Base-by-base conservation (phyloP, 192 early-diverging fungal species). In the Backusella tuberculispora region DNA sequence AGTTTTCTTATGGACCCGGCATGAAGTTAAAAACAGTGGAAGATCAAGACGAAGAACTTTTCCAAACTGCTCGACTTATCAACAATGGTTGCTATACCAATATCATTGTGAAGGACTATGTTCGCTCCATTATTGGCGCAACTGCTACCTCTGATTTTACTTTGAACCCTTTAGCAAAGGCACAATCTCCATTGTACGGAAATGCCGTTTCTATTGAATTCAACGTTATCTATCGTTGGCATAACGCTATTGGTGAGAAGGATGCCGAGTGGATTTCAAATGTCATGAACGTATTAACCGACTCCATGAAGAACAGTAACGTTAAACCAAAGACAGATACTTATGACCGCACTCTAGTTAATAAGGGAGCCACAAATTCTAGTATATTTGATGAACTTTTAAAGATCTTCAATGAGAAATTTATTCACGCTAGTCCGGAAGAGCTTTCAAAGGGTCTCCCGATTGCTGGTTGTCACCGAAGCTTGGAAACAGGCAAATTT, bases 31-130 rank as follows among this genome's bases (percentile, higher is more conserved):
- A 37, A 9, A 69, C 34, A 10, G 66, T 45, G 13, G 69, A 76
- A 12, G 48, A 80, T 12, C 77, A 79, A 63, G 86, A 87, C 21
- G 86, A 87, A 44, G 70, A 77, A 42, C 44, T 87, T 0, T 87
- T 87, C 67, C 86, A 87, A 71, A 85, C 85, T 6, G 83, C 86
- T 5, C 74, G 86, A n/a, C 48, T 85, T 12, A 74, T 87, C 43
- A 87, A 87, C 69, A 68, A 76, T 40, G 86, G 63, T 14, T 87
- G 74, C 43, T 87, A 83, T 47, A 40, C 77, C 6, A 84, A 83
- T 15, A 44, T 85, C 2, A 77, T 87, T 26, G 47, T 85, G 1
- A 72, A 82, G 6, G 83, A 87, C 41, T 87, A 87, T 46, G 12
- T 87, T 34, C 78, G 75, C 47, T 79, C 81, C 17, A 87, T 87